phyloP scores from a whole-genome alignment of 768 basidiomycete species.

The Suillus placidus region DNA sequence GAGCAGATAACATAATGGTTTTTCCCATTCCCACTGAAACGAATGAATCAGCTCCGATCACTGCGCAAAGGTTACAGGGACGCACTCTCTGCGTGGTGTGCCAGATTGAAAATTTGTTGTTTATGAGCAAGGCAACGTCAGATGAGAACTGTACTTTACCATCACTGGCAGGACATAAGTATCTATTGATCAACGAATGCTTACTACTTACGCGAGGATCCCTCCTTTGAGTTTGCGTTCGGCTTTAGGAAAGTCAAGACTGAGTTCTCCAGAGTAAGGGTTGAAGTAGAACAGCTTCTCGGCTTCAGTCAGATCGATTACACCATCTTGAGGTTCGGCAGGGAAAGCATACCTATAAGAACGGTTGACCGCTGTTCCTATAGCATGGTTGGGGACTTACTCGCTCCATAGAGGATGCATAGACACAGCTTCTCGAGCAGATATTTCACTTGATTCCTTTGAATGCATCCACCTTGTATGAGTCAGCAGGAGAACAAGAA shows the following conservation, averaged over 20 bases:
- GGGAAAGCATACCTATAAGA: slow-evolving; percentile 72
- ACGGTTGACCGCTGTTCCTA: slow-evolving; percentile 3
- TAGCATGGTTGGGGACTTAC: slow-evolving; percentile 46
- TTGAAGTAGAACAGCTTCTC: slow-evolving; percentile 87
- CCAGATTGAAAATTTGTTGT: slow-evolving; percentile 8
- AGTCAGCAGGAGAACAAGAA: neutral
- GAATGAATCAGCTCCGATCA: slow-evolving; percentile 11
- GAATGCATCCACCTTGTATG: slow-evolving; percentile 86
- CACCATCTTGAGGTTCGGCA: slow-evolving; percentile 52
- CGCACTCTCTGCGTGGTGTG: slow-evolving; percentile 51
- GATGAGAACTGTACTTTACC: slow-evolving; percentile 27
- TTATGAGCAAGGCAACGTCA: slow-evolving; percentile 6
- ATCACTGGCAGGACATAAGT: slow-evolving; percentile 31
- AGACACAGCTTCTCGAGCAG: slow-evolving; percentile 67
- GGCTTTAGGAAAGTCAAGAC: slow-evolving; percentile 80
- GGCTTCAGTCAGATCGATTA: slow-evolving; percentile 81
- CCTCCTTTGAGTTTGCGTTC: slow-evolving; percentile 81
- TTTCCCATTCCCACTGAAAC: slow-evolving; percentile 91
- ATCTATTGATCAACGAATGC: slow-evolving; percentile 7
- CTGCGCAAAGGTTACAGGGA: slow-evolving; percentile 11
- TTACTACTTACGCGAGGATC: slow-evolving; percentile 76
- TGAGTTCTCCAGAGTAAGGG: slow-evolving; percentile 88
- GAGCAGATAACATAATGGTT: slow-evolving; percentile 89
- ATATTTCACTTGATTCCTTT: slow-evolving; percentile 73
- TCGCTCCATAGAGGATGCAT: slow-evolving; percentile 96